Conservation (phyloP, 1,284 basidiomycete genomes). For the Apiotrichum veenhuisii region DNA sequence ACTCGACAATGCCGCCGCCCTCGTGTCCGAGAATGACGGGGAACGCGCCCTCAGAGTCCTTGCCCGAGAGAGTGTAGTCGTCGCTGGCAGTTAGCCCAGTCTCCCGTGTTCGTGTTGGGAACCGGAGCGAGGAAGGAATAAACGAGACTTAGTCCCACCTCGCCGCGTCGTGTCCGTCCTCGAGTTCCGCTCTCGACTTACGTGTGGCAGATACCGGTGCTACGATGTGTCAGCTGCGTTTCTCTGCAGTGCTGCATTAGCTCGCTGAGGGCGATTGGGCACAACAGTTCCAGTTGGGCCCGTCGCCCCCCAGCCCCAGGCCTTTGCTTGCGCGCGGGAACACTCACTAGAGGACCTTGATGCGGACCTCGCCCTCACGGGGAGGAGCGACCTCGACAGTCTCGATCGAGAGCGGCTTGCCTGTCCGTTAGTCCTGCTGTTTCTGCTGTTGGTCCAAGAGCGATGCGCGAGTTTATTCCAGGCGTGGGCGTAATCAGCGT, state of each 20-base stretch:
- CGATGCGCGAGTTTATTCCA: no score
- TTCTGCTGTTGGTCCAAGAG: no score
- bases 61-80: conserved; percentile 93
- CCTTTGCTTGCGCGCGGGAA: no score
- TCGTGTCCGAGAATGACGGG: conserved; percentile 93
- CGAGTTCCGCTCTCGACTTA: no score
- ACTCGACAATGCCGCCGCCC: conserved; percentile 66
- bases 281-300: no score
- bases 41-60: conserved; percentile 94
- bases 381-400: conserved; percentile 92
- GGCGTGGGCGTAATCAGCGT: neutral
- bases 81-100: conserved; percentile 53
- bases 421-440: conserved; percentile 19
- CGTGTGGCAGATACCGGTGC: conserved; percentile 90
- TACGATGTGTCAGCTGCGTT: conserved; percentile 22
- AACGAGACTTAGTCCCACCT: no score
- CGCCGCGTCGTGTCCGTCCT: no score
- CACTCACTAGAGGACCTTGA: conserved; percentile 77
- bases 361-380: conserved; percentile 83
- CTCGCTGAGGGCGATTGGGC: no score
- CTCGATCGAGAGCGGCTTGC: conserved; percentile 79
- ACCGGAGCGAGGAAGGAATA: neutral
- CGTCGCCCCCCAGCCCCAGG: no score
- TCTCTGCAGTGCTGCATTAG: no score
- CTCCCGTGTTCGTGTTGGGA: no score